Conservation (phyloP, 345 rosid species). For the Arabidopsis thaliana region TAIR10.1 NC_003070.9:7347001-7347500, state of each 20-base stretch:
- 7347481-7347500: background rate
- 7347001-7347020: background rate
- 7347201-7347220: background rate
- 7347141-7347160: background rate
- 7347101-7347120: constrained; percentile 6
- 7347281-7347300: too few species aligned
- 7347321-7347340: background rate
- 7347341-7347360: constrained; percentile 21
- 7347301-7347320: background rate
- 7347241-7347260: background rate
- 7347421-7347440: background rate
- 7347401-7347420: background rate
- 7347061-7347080: background rate
- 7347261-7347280: background rate
- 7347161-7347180: background rate
- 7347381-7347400: background rate
- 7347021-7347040: constrained; percentile 18
- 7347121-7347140: background rate
- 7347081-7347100: background rate
- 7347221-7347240: background rate
- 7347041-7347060: constrained; percentile 23
- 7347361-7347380: background rate
- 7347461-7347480: background rate
- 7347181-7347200: background rate
- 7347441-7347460: background rate